Evolutionary conservation across 345 rosid species (phyloP), one percentile per base, ranked within the genome.

Genomic region (Eucalyptus victrix): DNA sequence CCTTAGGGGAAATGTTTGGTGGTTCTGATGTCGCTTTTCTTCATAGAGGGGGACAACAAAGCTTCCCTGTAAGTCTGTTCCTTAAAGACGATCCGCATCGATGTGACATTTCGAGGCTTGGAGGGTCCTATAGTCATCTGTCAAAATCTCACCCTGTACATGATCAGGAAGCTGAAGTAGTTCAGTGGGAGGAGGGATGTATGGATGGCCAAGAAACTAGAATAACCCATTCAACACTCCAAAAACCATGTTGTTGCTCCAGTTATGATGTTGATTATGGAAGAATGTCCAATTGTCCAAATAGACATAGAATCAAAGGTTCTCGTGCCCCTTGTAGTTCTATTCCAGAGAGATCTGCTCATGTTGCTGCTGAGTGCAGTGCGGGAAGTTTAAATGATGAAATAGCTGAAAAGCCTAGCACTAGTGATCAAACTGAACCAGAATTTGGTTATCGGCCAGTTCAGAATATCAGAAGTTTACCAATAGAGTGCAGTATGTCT

Each of bases 121-220:
- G 99, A 24, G 99, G 99, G 88, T 93, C 98, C 56, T 95, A 94
- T 86, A 94, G 95, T 94, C 99, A 97, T 91, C 93, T 98, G 49
- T 94, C 92, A 10, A 96, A 98, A 92, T 94, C 95, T 65, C 92
- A 95, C 92, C 97, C 98, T 45, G 93, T 94, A 86, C 62, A 88
- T 93, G 95, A 93, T 88, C 95, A 94, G 89, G 98, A 97, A 91
- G 92, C 89, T 42, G 99, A 95, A 91, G 91, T 94, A 49, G 94
- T 98, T 91, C 94, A 90, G 92, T 97, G 99, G 99, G 99, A 97
- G 91, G 99, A 98, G 96, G 99, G 98, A 88, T 95, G 95, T 91
- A 91, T 94, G 97, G 99, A 98, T 93, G 98, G 95, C 87, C 96
- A 95, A 91, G 95, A 94, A 88, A 92, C 92, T 87, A 94, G 96